A percentile compares a stretch with the other conserved stretches of the same genome.
Evolutionary conservation across 495 filamentous ascomycete genomes (phyloP).

Genomic region (Aspergillus nanangensis): DNA sequence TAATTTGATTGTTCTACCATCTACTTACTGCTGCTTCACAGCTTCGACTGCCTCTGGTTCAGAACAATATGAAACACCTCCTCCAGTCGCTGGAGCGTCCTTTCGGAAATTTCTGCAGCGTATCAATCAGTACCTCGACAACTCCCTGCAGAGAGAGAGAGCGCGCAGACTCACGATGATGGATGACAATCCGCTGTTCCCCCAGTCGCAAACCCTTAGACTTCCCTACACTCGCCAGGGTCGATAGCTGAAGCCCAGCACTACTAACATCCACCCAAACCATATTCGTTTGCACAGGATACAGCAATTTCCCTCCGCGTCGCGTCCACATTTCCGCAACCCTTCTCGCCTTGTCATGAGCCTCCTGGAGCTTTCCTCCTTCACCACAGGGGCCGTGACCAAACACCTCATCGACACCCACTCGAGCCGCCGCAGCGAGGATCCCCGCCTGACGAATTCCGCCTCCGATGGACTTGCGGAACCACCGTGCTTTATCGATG

Average conservation of each 20-base stretch:
- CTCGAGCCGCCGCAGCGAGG: conserved; percentile 25
- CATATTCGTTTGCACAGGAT: conserved; percentile 67
- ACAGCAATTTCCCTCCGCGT: conserved; percentile 12
- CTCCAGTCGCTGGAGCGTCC: conserved; percentile 13
- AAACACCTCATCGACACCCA: conserved; percentile 45
- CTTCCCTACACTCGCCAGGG: conserved; percentile 14
- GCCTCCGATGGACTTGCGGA: conserved; percentile 72
- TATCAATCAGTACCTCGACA: no score
- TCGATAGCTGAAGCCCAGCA: conserved; percentile 6
- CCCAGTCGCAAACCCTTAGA: conserved; percentile 15
- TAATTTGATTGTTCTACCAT: no score
- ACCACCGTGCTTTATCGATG: conserved; percentile 60
- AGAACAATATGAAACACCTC: conserved; percentile 9
- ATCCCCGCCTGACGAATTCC: conserved; percentile 59
- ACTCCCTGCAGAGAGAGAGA: no score
- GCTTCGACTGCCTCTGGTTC: not conserved
- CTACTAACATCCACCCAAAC: conserved; percentile 69
- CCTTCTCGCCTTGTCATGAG: conserved; percentile 53
- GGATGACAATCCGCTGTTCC: conserved; percentile 18
- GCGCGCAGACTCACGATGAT: conserved; percentile 19
- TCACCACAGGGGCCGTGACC: conserved; percentile 42
- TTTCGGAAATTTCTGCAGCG: conserved; percentile 4
- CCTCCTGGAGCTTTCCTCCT: conserved; percentile 52
- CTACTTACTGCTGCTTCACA: no score
- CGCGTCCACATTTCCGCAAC: conserved; percentile 53